Base-by-base conservation (phyloP, 1,284 basidiomycete genomes). In the Xerocomus nothofagi region DNA sequence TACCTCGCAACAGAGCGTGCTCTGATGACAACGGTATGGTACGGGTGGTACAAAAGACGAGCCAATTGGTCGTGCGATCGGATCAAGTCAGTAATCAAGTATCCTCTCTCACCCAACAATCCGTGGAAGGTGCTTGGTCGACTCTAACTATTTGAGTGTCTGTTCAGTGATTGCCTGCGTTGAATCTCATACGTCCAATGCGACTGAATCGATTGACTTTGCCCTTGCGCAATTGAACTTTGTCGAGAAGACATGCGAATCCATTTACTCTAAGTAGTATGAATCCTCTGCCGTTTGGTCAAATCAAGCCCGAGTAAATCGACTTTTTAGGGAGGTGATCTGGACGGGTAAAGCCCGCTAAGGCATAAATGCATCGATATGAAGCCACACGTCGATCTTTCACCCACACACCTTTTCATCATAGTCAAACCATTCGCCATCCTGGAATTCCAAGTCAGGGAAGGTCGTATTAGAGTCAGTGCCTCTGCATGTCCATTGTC, bases 401-500 rank as follows among this genome's bases (percentile, higher is more conserved):
- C 36, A n/a, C 33, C 26, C 34, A 47, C 67, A 44, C 44, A 84
- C 88, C 76, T 89, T 88, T 63, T 91, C 88, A 58, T 91, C 89
- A 56, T 91, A 91, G 57, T 91, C 88, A 11, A 75, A 77, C 89
- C 89, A 91, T 68, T 89, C 86, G 11, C 73, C 76, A 8, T 83
- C 80, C 10, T 70, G 68, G 24, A 91, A 67, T 39, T 84, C 81
- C 12, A 89, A 76, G 4, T 88, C 80, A n/a, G 68, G 33, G 58
- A 91, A 90, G 1, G 66, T 51, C 0, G 76, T 79, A 5, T 78
- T 76, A 0, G 73, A 81, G 27, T 74, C 71, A 12, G 57, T 61
- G 11, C 88, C 88, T 39, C 73, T 72, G 57, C 88, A 91, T 61
- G 77, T 82, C 88, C 88, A 91, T 2, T 59, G 69, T 0, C 89